Percentiles rank a stretch among this genome's conserved stretches.
phyloP scores from a whole-genome alignment of 805 yeast genomes.

The Ogataea henricii region DNA sequence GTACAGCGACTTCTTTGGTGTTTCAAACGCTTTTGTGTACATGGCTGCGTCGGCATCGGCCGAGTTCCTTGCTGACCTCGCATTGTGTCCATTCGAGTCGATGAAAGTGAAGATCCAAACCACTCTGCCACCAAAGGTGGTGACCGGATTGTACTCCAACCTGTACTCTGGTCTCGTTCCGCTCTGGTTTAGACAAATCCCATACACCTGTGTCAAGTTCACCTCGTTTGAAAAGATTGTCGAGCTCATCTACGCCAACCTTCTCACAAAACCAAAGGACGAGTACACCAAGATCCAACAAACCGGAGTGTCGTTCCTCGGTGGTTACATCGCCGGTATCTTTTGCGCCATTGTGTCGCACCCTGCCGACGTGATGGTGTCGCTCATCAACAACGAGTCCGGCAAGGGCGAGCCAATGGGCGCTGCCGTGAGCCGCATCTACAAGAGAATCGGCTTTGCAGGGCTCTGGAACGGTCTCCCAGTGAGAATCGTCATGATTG shows the following conservation, averaged over 20 bases:
- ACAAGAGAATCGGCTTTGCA: slow-evolving; percentile 76
- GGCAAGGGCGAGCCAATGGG: slow-evolving; percentile 65
- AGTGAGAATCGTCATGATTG: slow-evolving; percentile 94
- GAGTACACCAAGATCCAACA: slow-evolving; percentile 75
- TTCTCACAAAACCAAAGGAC: slow-evolving; percentile 68
- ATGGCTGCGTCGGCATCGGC: slow-evolving; percentile 90
- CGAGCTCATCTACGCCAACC: slow-evolving; percentile 65
- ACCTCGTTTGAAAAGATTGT: slow-evolving; percentile 93
- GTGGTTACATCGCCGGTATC: slow-evolving; percentile 97
- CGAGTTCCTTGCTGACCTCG: slow-evolving; percentile 87
- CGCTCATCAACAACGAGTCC: slow-evolving; percentile 80
- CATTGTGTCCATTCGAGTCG: slow-evolving; percentile 92
- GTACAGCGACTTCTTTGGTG: slow-evolving; percentile 69
- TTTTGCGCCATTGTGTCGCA: slow-evolving; percentile 95
- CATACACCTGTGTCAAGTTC: slow-evolving; percentile 98
- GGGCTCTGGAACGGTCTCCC: slow-evolving; percentile 96
- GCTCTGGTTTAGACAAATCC: slow-evolving; percentile 94
- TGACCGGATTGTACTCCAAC: slow-evolving; percentile 59
- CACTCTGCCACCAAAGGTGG: slow-evolving; percentile 79
- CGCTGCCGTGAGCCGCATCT: slow-evolving; percentile 71
- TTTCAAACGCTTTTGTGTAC: slow-evolving; percentile 70
- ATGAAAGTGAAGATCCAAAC: slow-evolving; percentile 94
- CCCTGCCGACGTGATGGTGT: slow-evolving; percentile 99
- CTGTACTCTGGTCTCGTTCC: slow-evolving; percentile 90
- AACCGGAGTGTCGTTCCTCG: slow-evolving; percentile 91